These are phyloP conservation scores for Cladosporium sp. DNA, from an alignment of 2,329 filamentous ascomycete species.

Conservation along the genomic window DNA sequence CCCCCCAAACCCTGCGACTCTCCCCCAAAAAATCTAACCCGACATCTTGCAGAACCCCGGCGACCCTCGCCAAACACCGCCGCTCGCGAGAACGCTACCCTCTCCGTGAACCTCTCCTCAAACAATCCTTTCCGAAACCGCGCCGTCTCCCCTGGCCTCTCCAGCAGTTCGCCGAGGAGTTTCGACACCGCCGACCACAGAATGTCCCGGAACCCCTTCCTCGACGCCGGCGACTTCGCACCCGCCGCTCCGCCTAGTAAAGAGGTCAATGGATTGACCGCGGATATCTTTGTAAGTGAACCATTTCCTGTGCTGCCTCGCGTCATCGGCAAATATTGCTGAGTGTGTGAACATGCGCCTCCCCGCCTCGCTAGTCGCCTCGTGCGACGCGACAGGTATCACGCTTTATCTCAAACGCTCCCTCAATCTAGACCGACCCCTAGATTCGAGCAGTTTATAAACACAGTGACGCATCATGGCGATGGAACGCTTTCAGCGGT, in stretches of 20 bases:
- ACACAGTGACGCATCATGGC: conserved; percentile 24
- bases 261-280: conserved; percentile 48
- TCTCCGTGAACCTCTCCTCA: conserved; percentile 59
- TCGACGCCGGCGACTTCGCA: conserved; percentile 41
- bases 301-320: not conserved
- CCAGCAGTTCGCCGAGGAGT: conserved; percentile 27
- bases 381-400: conserved; percentile 6
- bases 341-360: not conserved
- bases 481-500: conserved; percentile 36
- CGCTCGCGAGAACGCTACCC: conserved; percentile 50
- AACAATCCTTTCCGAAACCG: conserved; percentile 81
- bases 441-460: not conserved
- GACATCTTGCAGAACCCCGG: conserved; percentile 7
- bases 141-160: conserved; percentile 54
- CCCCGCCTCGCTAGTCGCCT: not conserved
- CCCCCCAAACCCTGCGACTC: not conserved
- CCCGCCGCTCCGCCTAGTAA: conserved; percentile 11
- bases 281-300: conserved; percentile 74
- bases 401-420: conserved; percentile 3
- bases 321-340: not conserved
- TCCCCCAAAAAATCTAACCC: not conserved
- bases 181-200: conserved; percentile 20
- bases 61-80: conserved; percentile 32
- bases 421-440: not conserved
- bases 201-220: conserved; percentile 72